phyloP scores from a whole-genome alignment of 345 rosid genomes.

The Populus euphratica region DNA sequence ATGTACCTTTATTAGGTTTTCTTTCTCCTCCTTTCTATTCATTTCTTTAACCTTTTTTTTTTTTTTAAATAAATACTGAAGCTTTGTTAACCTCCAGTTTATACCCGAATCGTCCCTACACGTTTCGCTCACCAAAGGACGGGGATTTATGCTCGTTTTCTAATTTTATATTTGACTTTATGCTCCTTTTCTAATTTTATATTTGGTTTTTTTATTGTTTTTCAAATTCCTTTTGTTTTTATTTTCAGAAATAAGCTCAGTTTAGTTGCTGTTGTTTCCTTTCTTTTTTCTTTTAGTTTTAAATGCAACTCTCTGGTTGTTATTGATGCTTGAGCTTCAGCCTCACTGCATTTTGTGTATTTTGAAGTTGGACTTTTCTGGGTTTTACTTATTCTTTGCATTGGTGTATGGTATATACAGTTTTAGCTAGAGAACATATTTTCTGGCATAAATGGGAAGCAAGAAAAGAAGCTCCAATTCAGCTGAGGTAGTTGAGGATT shows the following conservation, averaged over 20 bases:
- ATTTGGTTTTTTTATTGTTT: background rate
- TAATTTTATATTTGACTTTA: too few relatives aligned
- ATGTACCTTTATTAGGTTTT: background rate
- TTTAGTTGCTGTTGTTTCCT: too few relatives aligned
- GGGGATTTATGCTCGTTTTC: background rate
- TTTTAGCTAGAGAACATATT: background rate
- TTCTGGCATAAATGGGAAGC: conserved; percentile 43
- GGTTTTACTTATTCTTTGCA: background rate
- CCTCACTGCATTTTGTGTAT: background rate
- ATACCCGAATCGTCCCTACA: too few relatives aligned
- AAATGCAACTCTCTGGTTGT: background rate
- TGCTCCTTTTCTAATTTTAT: background rate
- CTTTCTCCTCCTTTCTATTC: background rate
- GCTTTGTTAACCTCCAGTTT: background rate
- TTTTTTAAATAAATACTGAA: background rate
- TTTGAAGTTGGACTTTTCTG: background rate
- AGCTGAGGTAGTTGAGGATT: conserved; percentile 31
- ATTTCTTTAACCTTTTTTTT: background rate
- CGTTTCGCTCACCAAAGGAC: too few relatives aligned
- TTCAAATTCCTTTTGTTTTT: too few relatives aligned
- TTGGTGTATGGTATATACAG: background rate
- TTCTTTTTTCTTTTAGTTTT: background rate
- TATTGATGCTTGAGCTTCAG: background rate
- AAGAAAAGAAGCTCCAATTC: conserved; percentile 50
- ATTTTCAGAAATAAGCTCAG: too few relatives aligned